phyloP scores from a whole-genome alignment of 1,284 basidiomycete genomes.

The Kwoniella shivajii region DNA sequence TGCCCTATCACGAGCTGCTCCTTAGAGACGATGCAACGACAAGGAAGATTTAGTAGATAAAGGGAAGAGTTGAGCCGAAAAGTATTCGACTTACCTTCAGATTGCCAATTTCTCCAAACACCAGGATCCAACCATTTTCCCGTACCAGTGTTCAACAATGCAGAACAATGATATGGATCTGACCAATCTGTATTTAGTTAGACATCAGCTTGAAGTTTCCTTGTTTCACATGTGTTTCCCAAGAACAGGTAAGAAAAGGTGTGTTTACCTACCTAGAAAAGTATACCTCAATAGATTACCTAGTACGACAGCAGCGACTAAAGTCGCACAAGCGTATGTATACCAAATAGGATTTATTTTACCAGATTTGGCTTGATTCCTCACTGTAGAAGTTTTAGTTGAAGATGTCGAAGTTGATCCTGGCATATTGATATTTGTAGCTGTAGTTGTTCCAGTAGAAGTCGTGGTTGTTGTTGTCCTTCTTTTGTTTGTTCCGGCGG shows the following conservation, averaged over 20 bases:
- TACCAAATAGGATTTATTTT: slow-evolving; percentile 54
- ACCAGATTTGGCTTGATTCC: slow-evolving; percentile 12
- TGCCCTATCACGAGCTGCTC: not conserved
- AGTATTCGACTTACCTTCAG: slow-evolving; percentile 65
- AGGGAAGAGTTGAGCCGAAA: not conserved
- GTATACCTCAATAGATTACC: slow-evolving; percentile 53
- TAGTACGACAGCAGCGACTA: slow-evolving; percentile 48
- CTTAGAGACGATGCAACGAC: slow-evolving; percentile 4
- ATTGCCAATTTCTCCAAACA: slow-evolving; percentile 73
- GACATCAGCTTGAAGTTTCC: not conserved
- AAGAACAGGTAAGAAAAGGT: no score
- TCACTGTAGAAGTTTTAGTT: not conserved
- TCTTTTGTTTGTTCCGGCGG: no score
- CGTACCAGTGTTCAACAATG: slow-evolving; percentile 61
- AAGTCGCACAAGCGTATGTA: slow-evolving; percentile 52
- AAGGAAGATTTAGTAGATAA: not conserved
- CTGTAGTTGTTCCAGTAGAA: no score
- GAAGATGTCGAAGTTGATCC: slow-evolving; percentile 1
- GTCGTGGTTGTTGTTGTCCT: no score
- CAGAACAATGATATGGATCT: slow-evolving; percentile 71
- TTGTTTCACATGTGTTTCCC: not conserved
- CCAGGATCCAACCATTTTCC: slow-evolving; percentile 76
- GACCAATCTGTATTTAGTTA: slow-evolving; percentile 61
- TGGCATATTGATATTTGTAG: slow-evolving; percentile 11
- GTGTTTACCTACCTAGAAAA: slow-evolving; percentile 52